Evolutionary conservation across 495 filamentous ascomycete genomes (phyloP).

Genomic region (Penicillium lagena): DNA sequence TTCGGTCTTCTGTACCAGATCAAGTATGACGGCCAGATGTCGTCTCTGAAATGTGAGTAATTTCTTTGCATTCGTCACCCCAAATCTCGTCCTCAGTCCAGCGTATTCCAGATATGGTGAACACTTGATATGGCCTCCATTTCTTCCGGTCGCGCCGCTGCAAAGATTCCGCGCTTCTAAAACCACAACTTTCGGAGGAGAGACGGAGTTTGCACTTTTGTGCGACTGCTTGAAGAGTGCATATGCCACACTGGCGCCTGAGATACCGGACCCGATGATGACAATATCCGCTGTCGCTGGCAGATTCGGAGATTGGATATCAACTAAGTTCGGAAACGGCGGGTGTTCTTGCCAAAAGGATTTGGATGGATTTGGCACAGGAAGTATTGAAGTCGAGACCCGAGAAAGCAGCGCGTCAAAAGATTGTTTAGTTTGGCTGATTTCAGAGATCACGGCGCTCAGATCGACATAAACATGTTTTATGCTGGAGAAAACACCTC

Average conservation of each 20-base stretch:
- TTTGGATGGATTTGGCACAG: conserved; percentile 47
- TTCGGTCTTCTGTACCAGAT: neutral
- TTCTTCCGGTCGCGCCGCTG: conserved; percentile 67
- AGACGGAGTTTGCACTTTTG: conserved; percentile 4
- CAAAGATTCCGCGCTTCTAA: conserved; percentile 73
- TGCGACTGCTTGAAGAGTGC: conserved; percentile 35
- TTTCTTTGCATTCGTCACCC: conserved; percentile 13
- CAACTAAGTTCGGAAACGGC: conserved; percentile 35
- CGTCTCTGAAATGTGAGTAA: conserved; percentile 3
- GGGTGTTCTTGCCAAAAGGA: conserved; percentile 64
- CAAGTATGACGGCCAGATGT: conserved; percentile 2
- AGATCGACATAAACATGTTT: too few relatives aligned
- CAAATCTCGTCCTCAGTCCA: conserved; percentile 1
- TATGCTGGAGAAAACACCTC: too few relatives aligned
- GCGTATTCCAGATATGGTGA: conserved; percentile 19
- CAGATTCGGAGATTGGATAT: conserved; percentile 34
- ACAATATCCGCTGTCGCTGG: conserved; percentile 45
- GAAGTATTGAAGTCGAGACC: conserved; percentile 21
- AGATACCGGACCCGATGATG: conserved; percentile 49
- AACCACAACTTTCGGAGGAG: conserved; percentile 47
- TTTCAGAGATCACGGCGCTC: neutral
- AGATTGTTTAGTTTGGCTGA: neutral
- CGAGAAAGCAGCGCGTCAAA: neutral
- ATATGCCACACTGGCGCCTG: conserved; percentile 54
- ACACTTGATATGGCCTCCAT: conserved; percentile 34